Evolutionary conservation across 371 early-diverging fungal genomes (phyloP).

Genomic region (Conidiobolus incongruus): DNA sequence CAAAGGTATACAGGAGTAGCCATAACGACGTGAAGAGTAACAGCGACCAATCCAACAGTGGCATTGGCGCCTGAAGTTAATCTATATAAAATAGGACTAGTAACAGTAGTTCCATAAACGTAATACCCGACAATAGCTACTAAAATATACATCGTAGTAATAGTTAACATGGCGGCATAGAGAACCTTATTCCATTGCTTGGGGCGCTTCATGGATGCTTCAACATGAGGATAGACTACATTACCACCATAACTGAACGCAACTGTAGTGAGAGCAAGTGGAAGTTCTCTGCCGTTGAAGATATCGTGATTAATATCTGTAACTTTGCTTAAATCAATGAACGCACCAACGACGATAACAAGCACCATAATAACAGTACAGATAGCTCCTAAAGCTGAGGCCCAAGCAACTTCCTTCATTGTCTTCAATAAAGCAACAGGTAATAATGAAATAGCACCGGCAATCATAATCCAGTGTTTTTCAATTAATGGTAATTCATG

Average conservation of each 20-base stretch:
- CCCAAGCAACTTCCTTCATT: constrained; percentile 45
- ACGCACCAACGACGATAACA: constrained; percentile 5
- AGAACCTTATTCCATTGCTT: constrained; percentile 45
- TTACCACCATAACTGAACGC: constrained; percentile 66
- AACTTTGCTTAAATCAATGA: not conserved
- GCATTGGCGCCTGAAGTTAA: constrained; percentile 33
- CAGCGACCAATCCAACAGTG: constrained; percentile 38
- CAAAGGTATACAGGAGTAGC: constrained; percentile 64
- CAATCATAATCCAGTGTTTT: constrained; percentile 35
- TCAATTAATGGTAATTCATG: constrained; percentile 7
- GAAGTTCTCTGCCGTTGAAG: constrained; percentile 1
- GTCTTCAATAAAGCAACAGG: constrained; percentile 43
- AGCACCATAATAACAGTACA: constrained; percentile 22
- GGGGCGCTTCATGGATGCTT: constrained; percentile 52
- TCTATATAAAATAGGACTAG: constrained; percentile 40
- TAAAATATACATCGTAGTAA: constrained; percentile 41
- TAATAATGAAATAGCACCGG: constrained; percentile 29
- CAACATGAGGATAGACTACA: constrained; percentile 28
- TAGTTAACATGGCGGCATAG: constrained; percentile 32
- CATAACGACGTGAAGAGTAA: constrained; percentile 61
- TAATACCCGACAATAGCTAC: constrained; percentile 60
- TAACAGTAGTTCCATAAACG: constrained; percentile 37
- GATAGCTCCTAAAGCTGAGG: constrained; percentile 24
- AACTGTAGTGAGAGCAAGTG: constrained; percentile 22
- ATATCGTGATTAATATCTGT: too few relatives aligned